Conservation (phyloP, 495 filamentous ascomycete species). For the Viridothelium virens region DNA sequence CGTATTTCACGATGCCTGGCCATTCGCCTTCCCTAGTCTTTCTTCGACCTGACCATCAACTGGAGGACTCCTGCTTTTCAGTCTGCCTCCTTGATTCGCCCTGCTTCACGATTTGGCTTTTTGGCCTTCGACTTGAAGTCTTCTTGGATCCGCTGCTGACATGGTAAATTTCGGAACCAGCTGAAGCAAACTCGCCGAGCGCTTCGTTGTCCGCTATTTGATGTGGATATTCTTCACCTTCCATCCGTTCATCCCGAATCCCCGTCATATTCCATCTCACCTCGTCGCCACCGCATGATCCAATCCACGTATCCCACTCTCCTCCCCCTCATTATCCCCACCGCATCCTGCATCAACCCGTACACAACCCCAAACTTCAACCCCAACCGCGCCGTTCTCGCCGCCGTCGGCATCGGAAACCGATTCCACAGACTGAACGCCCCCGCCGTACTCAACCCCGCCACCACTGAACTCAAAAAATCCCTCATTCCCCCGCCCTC, state of each 20-base stretch:
- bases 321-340: conserved; percentile 57
- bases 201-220: too few relatives aligned
- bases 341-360: conserved; percentile 69
- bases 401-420: conserved; percentile 73
- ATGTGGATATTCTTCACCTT: neutral
- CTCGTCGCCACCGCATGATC: conserved; percentile 37
- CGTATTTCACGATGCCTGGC: too few relatives aligned
- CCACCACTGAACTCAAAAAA: conserved; percentile 65
- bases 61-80: too few relatives aligned
- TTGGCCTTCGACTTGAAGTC: too few relatives aligned
- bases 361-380: conserved; percentile 69
- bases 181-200: too few relatives aligned
- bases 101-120: too few relatives aligned
- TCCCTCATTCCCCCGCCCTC: conserved; percentile 60
- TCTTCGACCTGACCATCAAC: too few relatives aligned
- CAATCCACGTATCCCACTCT: conserved; percentile 65
- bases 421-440: conserved; percentile 80
- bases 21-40: too few relatives aligned
- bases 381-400: conserved; percentile 73
- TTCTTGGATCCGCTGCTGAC: too few relatives aligned
- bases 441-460: conserved; percentile 73
- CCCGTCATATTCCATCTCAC: neutral
- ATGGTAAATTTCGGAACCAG: too few relatives aligned
- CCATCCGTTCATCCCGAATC: neutral
- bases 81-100: too few relatives aligned